These are phyloP conservation scores for Bryoglossum gracile DNA, from an alignment of 495 filamentous ascomycete species.

Conservation along the genomic window DNA sequence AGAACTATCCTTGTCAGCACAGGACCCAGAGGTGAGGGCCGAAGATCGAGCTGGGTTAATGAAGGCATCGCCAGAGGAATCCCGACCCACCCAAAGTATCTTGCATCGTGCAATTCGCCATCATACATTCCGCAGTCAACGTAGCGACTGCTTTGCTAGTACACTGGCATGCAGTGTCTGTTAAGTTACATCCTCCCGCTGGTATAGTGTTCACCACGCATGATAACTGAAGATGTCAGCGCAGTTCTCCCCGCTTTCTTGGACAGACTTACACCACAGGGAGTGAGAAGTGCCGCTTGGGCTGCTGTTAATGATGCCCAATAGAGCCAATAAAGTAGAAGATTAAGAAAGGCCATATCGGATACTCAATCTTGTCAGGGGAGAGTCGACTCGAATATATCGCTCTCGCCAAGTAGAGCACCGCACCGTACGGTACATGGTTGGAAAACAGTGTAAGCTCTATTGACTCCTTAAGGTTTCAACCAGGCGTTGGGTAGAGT, in stretches of 20 bases:
- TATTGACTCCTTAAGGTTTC: no score
- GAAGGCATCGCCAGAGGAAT: no score
- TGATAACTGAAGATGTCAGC: background rate
- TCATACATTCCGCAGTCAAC: background rate
- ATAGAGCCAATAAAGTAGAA: background rate
- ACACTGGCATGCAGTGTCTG: constrained; percentile 1
- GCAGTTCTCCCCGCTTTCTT: background rate
- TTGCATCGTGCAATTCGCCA: constrained; percentile 4
- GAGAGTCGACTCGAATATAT: no score
- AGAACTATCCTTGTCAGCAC: constrained; percentile 1
- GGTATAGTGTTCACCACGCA: background rate
- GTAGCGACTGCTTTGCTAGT: background rate
- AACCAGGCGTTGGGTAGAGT: no score
- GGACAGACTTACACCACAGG: background rate
- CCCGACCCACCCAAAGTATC: background rate
- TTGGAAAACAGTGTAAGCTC: no score
- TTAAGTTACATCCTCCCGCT: background rate
- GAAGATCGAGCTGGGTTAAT: background rate
- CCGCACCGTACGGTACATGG: no score
- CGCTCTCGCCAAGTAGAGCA: no score
- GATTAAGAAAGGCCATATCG: background rate
- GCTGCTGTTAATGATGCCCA: background rate
- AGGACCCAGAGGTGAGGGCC: background rate
- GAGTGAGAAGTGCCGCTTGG: background rate
- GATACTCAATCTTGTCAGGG: no score